These are phyloP conservation scores for Stenogyne calaminthoides DNA, from an alignment of 305 asterid genomes.

Conservation along the genomic window DNA sequence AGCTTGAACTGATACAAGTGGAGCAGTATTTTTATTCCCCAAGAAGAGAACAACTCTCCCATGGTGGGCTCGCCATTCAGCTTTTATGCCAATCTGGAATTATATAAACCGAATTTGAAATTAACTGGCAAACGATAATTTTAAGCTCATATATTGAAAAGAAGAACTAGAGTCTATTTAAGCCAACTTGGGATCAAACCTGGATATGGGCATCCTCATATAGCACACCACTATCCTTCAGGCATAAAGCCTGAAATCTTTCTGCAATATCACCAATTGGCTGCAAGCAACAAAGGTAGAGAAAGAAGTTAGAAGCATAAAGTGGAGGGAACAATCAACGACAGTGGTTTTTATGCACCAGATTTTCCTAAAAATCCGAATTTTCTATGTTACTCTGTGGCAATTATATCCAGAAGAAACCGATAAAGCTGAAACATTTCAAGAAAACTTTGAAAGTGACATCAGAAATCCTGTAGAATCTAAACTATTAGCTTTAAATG, in stretches of 20 bases:
- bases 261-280: slow-evolving; percentile 84
- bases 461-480: background rate
- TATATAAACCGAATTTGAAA: slow-evolving; percentile 21
- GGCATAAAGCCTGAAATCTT: slow-evolving; percentile 78
- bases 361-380: background rate
- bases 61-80: slow-evolving; percentile 87
- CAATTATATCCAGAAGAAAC: slow-evolving; percentile 16
- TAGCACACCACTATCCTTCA: slow-evolving; percentile 91
- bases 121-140: slow-evolving; percentile 21
- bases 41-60: slow-evolving; percentile 88
- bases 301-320: slow-evolving; percentile 32
- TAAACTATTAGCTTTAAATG: background rate
- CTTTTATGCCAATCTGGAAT: slow-evolving; percentile 90
- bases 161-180: slow-evolving; percentile 2
- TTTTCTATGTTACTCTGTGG: slow-evolving; percentile 10
- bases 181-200: slow-evolving; percentile 43
- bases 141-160: slow-evolving; percentile 26
- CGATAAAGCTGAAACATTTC: background rate
- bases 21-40: slow-evolving; percentile 83
- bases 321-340: slow-evolving; percentile 6
- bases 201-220: slow-evolving; percentile 93
- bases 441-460: background rate
- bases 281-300: slow-evolving; percentile 49
- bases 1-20: slow-evolving; percentile 82
- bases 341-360: background rate